Percentiles rank a stretch among this genome's conserved stretches.
These are phyloP conservation scores for Funneliformis caledonium DNA, from an alignment of 371 early-diverging fungal species.

Conservation along the genomic window DNA sequence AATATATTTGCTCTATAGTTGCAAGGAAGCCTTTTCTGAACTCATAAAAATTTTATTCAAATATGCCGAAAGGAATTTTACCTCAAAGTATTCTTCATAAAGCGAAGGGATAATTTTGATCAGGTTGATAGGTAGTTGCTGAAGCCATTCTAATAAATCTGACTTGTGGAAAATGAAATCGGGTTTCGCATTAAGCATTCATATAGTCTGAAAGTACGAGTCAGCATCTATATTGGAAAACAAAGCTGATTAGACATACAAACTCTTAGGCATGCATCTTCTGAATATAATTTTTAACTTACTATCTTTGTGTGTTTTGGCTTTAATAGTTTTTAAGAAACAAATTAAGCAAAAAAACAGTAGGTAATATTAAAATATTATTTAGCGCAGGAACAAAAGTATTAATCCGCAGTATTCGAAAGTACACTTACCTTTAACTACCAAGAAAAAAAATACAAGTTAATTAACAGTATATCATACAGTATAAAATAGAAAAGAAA, in stretches of 20 bases:
- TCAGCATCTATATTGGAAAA: slow-evolving; percentile 9
- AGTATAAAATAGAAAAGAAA: too few relatives aligned
- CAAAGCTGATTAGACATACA: slow-evolving; percentile 5
- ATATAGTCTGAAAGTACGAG: not conserved
- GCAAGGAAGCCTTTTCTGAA: slow-evolving; percentile 14
- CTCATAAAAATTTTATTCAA: slow-evolving; percentile 26
- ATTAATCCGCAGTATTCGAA: too few relatives aligned
- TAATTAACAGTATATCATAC: too few relatives aligned
- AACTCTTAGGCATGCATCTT: not conserved
- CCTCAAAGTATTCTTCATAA: slow-evolving; percentile 9
- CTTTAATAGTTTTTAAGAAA: not conserved
- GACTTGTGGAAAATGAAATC: not conserved
- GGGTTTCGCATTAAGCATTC: not conserved
- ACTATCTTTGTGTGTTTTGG: not conserved
- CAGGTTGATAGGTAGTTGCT: not conserved
- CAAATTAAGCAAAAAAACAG: not conserved
- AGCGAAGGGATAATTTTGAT: slow-evolving; percentile 14
- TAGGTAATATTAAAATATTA: not conserved
- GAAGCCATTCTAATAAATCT: slow-evolving; percentile 18
- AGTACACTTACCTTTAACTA: too few relatives aligned
- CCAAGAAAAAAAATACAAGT: too few relatives aligned
- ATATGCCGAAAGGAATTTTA: not conserved
- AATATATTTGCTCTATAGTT: slow-evolving; percentile 19
- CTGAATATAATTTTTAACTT: not conserved
- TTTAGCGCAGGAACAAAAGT: not conserved